Evolutionary conservation across 352 stramenopile species (phyloP), one percentile per base, ranked within the genome.

Genomic region (Globisporangium nagaii): DNA sequence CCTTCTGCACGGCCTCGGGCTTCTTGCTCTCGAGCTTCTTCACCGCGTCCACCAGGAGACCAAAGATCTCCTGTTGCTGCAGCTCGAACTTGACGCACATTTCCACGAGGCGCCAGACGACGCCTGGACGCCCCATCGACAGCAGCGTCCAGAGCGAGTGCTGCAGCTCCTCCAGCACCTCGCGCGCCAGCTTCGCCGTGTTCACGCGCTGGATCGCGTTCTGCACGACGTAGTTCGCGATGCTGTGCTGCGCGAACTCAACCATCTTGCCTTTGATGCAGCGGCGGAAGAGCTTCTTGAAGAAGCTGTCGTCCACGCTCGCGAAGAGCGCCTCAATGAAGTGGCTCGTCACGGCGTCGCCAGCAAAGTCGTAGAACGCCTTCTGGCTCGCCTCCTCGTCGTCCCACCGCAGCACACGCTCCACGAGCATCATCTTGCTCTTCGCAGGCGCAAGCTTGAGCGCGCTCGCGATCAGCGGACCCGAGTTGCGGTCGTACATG

Each of bases 151-250:
- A 90, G 39, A 88, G 47, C 11, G 77, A 71, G 11, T 64, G 44
- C 45, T 79, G 61, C 37, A 93, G 57, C 58, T 93, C 83, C 12
- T 68, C 52, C 10, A 90, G 53, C 30, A 90, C 74, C 25, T 84
- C 62, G 10, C 54, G 17, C 4, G 83, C 83, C 13, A 89, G 42
- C 1, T 68, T 68, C 10, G 66, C 34, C 2, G 63, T 73, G 46
- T 62, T 52, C 20, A 87, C 69, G n/a, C 71, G 70, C 50, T 82
- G 66, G 28, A 93, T 75, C 10, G 64, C 75, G 41, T 90, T 65
- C 59, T 93, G 83, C 7, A 93, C 72, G n/a, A 93, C 83, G 47
- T 89, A 93, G 59, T 93, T 93, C 13, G 79, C 72, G 50, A 93
- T 87, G 39, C 66, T 69, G 58, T 93, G 79, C 61, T 90, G 60